Conservation (phyloP, 306 rosid species). For the Comarum palustre region DNA sequence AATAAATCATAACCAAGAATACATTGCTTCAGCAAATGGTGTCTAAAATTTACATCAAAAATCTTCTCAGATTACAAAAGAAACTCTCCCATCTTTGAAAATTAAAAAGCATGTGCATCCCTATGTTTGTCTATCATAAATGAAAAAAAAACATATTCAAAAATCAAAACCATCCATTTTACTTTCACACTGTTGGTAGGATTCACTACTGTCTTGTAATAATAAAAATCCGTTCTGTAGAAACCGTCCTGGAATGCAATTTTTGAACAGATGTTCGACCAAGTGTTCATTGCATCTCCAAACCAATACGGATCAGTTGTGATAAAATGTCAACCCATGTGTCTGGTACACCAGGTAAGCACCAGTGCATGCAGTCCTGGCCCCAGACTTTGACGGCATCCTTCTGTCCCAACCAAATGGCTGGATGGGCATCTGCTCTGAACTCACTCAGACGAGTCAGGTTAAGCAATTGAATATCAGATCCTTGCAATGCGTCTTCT, state of each 20-base stretch:
- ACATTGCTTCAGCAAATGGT: not conserved
- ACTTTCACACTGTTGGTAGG: too few relatives aligned
- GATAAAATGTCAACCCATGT: conserved; percentile 82
- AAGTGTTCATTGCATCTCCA: conserved; percentile 26
- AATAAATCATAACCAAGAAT: not conserved
- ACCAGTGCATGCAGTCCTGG: conserved; percentile 96
- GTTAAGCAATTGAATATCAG: conserved; percentile 56
- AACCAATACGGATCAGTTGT: conserved; percentile 38
- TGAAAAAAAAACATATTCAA: too few relatives aligned
- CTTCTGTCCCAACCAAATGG: conserved; percentile 81
- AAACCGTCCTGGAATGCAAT: conserved; percentile 10
- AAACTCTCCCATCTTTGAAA: too few relatives aligned
- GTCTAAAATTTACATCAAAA: not conserved
- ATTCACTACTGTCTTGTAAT: too few relatives aligned
- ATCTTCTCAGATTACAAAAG: too few relatives aligned
- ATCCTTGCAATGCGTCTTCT: conserved; percentile 48
- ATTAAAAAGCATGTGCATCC: too few relatives aligned
- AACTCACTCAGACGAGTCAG: conserved; percentile 72
- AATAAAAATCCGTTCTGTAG: too few relatives aligned
- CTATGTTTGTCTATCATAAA: too few relatives aligned
- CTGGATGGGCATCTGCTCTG: conserved; percentile 88
- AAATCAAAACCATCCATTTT: too few relatives aligned
- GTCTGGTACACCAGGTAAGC: conserved; percentile 88
- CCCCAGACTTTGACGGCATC: conserved; percentile 85
- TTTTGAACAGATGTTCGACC: conserved; percentile 3